Evolutionary conservation across 805 yeast species (phyloP), one percentile per base, ranked within the genome.

Genomic region (Saitoella complicata): DNA sequence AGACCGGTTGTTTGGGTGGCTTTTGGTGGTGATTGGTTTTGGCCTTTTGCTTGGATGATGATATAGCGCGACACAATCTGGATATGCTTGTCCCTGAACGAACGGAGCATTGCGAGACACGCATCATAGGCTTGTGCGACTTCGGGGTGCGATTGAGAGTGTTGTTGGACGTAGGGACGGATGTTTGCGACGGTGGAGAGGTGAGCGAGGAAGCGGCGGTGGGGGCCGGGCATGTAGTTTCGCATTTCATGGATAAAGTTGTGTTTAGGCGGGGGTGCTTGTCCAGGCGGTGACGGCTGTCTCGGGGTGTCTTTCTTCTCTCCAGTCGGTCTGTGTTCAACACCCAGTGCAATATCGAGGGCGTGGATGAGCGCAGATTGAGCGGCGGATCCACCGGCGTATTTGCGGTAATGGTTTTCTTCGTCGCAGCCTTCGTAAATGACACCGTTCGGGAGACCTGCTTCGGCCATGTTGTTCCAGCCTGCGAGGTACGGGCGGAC

Each of bases 401-500:
- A 53, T 13, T 53, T 54, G 1, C 56, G 44, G 39, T 51, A 53
- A 6, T 9, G 30, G 13, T 13, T 1, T 59, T 56, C 55, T 78
- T 85, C 44, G 71, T 67, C 30, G 21, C 21, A 21, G 4, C 21
- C 21, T 21, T 93, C 94, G 57, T 87, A 87, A 41, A 69, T 65
- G 1, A 87, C 78, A 1, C 96, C 97, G 47, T 76, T 61, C 9
- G 77, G 76, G 46, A 87, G 68, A 0, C 96, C 96, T 1, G 79
- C 86, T 45, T 75, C 84, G 30, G 73, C 75, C 95, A 88, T 87
- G 56, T 83, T 83, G 57, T 77, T 78, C 93, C 95, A 88, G 1
- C 96, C 97, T 0, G 95, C 95, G 51, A 88, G 65, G 54, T 73
- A 87, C 0, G 96, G 96, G 56, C 97, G 71, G 40, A 87, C 71